Base-by-base conservation (phyloP, 495 filamentous ascomycete genomes). In the Parathielavia appendiculata region DNA sequence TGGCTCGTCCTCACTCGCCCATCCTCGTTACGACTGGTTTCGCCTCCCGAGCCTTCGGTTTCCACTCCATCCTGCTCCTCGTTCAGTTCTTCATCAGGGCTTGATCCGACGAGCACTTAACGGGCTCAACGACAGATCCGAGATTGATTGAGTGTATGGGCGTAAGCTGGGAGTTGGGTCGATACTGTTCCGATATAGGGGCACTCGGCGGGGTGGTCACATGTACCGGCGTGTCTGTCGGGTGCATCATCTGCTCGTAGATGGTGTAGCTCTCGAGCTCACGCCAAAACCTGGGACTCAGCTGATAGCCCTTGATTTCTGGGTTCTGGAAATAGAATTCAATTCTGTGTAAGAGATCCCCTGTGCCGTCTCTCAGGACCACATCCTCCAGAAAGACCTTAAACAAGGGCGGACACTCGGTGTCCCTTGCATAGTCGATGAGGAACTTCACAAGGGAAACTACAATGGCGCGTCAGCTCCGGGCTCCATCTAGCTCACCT, bases 361-460 rank as follows among this genome's bases (percentile, higher is more conserved):
- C 40, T 11, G 30, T 7, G 6, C 39, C 17, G 6, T 46, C 38
- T 12, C 26, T 50, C 14, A 63, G 51, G 0, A 63, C 61, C 23
- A 45, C 49, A 0, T 58, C 49, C 32, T 50, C 38, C 8, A 65
- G 34, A 34, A 46, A 63, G 3, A 23, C 57, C 32, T 46, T 58
- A 41, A 63, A 57, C 8, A 43, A 19, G n/a, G 35, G 45, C 20
- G 49, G 51, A 17, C 61, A 63, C 34, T 66, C 63, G 2, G 40
- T 11, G 32, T 53, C 36, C 20, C 52, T 38, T 8, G 34, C 53
- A 34, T 66, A 66, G 5, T 46, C 35, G 23, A 51, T 38, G 19
- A 63, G 45, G 35, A 57, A 60, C 2, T 50, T 9, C 4, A 63
- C 22, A 19, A 66, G 61, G 1, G 12, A 30, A 4, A 34, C 57